A percentile compares a stretch with the other conserved stretches of the same genome.
These are phyloP conservation scores for Rhodotorula sp. DNA, from an alignment of 1,284 basidiomycete genomes.

Conservation along the genomic window DNA sequence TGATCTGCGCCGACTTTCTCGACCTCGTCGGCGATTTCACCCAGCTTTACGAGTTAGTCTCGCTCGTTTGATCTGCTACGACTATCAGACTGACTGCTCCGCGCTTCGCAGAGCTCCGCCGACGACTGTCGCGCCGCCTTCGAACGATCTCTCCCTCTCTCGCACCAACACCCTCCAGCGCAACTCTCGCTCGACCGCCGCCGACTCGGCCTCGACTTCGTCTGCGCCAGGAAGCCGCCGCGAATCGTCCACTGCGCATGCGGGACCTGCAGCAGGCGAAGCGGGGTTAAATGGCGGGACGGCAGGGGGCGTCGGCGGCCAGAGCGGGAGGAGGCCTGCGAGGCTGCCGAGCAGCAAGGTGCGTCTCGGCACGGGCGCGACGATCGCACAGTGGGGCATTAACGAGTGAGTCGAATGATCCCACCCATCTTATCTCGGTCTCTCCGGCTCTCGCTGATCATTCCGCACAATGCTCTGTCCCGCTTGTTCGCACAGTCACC, in stretches of 20 bases:
- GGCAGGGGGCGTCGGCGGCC: background rate
- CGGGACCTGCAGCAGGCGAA: background rate
- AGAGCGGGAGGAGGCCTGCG: background rate
- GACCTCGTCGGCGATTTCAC: conserved; percentile 78
- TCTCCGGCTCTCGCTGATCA: background rate
- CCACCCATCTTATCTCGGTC: background rate
- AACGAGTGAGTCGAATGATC: conserved; percentile 24
- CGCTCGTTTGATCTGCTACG: background rate
- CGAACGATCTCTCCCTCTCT: conserved; percentile 8
- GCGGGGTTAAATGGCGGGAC: background rate
- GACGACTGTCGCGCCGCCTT: background rate
- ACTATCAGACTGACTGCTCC: background rate
- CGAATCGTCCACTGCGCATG: background rate
- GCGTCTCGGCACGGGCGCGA: conserved; percentile 35
- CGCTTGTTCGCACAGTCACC: conserved; percentile 48
- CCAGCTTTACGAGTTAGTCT: conserved; percentile 42
- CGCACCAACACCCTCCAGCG: conserved; percentile 16
- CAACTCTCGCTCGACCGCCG: background rate
- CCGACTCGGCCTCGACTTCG: background rate
- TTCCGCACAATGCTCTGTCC: background rate
- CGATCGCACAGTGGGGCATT: conserved; percentile 42
- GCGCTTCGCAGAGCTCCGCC: conserved; percentile 13
- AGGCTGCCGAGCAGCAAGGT: conserved; percentile 35
- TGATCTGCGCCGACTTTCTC: conserved; percentile 86
- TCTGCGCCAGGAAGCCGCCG: background rate